Conservation (phyloP, 768 basidiomycete genomes). For the Crepidotus variabilis region DNA sequence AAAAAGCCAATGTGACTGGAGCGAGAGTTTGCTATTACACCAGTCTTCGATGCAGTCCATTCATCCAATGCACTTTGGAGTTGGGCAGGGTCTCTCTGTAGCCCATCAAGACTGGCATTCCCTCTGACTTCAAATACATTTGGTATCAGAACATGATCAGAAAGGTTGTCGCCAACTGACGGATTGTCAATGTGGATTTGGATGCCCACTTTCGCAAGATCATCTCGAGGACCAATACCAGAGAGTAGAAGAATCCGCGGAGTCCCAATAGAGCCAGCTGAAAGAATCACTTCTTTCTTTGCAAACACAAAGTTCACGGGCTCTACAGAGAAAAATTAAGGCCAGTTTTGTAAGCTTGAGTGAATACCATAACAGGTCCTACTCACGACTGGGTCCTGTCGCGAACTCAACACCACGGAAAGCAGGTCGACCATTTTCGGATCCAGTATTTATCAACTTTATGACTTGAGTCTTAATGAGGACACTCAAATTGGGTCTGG, state of each 20-base stretch:
- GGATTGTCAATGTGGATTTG: conserved; percentile 30
- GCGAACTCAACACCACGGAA: conserved; percentile 18
- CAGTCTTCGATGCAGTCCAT: conserved; percentile 24
- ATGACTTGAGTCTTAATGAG: conserved; percentile 29
- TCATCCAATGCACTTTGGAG: conserved; percentile 15
- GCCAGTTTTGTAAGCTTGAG: too few relatives aligned
- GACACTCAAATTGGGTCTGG: conserved; percentile 32
- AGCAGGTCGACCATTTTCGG: conserved; percentile 9
- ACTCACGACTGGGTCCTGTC: too few relatives aligned
- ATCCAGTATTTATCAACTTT: conserved; percentile 21
- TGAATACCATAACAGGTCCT: too few relatives aligned
- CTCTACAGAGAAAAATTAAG: too few relatives aligned
- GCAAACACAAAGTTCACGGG: conserved; percentile 4
- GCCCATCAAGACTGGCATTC: conserved; percentile 19
- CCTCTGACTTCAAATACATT: conserved; percentile 23
- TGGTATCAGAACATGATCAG: conserved; percentile 31
- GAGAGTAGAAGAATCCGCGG: conserved; percentile 36
- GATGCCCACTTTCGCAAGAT: conserved; percentile 35
- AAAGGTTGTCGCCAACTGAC: conserved; percentile 45
- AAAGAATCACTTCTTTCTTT: conserved; percentile 31
- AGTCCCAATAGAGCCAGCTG: conserved; percentile 32
- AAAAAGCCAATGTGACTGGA: conserved; percentile 26
- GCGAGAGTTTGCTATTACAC: conserved; percentile 23
- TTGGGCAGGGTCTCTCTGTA: conserved; percentile 17
- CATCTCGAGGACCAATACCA: conserved; percentile 34